Evolutionary conservation across 331 rosid species (phyloP).

Genomic region (Saraca asoca): DNA sequence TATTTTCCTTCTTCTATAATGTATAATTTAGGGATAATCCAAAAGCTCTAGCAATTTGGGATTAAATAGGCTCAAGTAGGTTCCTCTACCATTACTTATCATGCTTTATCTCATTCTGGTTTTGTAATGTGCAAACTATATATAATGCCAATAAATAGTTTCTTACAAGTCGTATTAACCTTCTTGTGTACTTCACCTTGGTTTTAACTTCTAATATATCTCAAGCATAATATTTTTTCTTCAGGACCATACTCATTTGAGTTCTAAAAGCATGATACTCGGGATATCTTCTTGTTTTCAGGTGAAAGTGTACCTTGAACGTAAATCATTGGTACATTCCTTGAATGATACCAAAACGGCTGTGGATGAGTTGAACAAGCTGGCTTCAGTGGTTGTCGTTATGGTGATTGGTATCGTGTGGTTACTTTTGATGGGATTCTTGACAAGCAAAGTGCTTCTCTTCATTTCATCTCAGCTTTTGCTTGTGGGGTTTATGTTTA

Average conservation of each 20-base stretch:
- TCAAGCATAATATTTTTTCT: no score
- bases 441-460: conserved; percentile 58
- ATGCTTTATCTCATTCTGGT: background rate
- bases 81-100: background rate
- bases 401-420: conserved; percentile 44
- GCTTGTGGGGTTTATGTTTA: conserved; percentile 55
- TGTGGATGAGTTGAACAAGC: conserved; percentile 57
- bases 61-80: background rate
- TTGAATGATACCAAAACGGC: conserved; percentile 66
- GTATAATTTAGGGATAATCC: background rate
- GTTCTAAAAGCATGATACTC: conserved; percentile 3
- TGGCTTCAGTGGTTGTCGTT: conserved; percentile 45
- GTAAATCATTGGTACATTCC: conserved; percentile 54
- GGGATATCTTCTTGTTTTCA: conserved; percentile 30
- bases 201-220: background rate
- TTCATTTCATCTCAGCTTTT: conserved; percentile 61
- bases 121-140: background rate
- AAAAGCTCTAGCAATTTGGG: background rate
- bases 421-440: conserved; percentile 55
- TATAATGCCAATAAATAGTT: background rate
- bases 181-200: background rate
- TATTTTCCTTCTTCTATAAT: no score
- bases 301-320: conserved; percentile 63
- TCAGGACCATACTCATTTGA: no score
- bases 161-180: background rate